phyloP scores from a whole-genome alignment of 768 basidiomycete genomes.

The Serendipita vermifera region DNA sequence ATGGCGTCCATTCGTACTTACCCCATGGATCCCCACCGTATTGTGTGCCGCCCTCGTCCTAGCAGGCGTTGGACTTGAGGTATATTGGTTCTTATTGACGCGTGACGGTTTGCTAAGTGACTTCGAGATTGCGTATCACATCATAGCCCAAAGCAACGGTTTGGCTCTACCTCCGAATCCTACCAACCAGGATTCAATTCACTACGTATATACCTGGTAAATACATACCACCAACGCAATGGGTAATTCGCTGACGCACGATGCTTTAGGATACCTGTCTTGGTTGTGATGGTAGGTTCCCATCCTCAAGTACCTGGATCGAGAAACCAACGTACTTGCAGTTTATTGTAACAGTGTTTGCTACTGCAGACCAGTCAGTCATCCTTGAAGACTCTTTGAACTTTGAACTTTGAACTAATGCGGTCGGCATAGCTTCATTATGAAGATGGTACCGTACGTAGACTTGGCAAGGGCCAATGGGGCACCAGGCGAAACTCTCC shows the following conservation, averaged over 20 bases:
- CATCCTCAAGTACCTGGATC: too few species aligned
- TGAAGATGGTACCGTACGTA: neutral
- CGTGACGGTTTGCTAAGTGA: neutral
- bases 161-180: neutral
- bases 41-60: neutral
- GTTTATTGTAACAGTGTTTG: too few species aligned
- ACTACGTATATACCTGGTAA: conserved; percentile 6
- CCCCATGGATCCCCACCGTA: neutral
- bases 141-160: neutral
- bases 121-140: neutral
- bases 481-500: neutral
- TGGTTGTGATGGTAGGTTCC: neutral
- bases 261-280: neutral
- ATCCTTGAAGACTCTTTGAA: too few species aligned
- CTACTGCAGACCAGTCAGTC: too few species aligned
- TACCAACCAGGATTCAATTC: neutral
- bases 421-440: too few species aligned
- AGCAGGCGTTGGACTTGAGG: neutral
- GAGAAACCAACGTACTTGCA: too few species aligned
- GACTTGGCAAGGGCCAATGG: neutral
- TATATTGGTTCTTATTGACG: neutral
- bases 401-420: too few species aligned
- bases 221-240: too few species aligned
- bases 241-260: neutral
- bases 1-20: neutral